Evolutionary conservation across 108 stramenopile genomes (phyloP), one percentile per base, ranked within the genome.

Genomic region (Stephanodiscus triporus): DNA sequence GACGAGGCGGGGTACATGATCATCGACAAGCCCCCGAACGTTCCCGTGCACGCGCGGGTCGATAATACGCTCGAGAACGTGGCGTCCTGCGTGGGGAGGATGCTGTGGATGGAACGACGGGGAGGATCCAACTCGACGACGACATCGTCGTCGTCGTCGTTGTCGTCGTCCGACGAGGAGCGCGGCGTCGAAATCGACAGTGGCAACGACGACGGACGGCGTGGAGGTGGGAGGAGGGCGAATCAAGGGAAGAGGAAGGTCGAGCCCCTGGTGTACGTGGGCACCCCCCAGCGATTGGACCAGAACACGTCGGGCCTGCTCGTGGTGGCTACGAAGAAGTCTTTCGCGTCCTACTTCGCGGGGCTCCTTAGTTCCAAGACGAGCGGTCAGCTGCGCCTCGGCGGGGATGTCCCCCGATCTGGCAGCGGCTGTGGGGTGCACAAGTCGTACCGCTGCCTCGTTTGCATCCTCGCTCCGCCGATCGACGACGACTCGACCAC

Each of bases 1-100:
- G 66, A 70, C 30, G 65, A 67, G 22, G 67, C 63, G 62, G 89
- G 81, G 40, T 89, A 86, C 65, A 60, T 86, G 42, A 75, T 93
- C 49, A 85, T 96, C 38, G 63, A 92, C 79, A 96, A 96, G 60
- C 92, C 95, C 13, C 61, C 86, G 2, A 63, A 75, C 27, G 72
- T 96, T 19, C 95, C 95, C 8, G 92, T 93, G 1, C 95, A 96
- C 72, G 60, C 84, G 7, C 91, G 90, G 16, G 92, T 96, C 20
- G 95, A 96, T 68, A 96, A 96, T 73, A 14, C 34, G 32, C 30
- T 88, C 37, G 95, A 96, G 65, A 96, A 93, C 79, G 90, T 94
- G 9, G 86, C 85, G 16, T 81, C 83, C 1, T 75, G 82, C 49
- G 49, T 86, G 53, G 78, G 77, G 13, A 60, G 75, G 63, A 63